phyloP scores from a whole-genome alignment of 495 filamentous ascomycete species.

The Beverwykella pulmonaria region DNA sequence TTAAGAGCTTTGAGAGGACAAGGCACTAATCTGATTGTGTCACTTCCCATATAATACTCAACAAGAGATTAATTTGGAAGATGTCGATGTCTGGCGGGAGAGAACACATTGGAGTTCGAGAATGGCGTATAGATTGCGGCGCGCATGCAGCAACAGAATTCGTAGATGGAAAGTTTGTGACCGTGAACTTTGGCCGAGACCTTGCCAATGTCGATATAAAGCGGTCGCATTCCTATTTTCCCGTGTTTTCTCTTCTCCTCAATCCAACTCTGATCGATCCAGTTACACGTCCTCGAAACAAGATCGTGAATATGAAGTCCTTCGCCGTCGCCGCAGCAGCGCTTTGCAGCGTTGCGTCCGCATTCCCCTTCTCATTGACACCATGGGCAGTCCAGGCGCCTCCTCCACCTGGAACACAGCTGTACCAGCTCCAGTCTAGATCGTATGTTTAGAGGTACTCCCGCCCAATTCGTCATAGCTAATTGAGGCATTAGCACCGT shows the following conservation, averaged over 20 bases:
- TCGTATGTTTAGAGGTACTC: conserved; percentile 14
- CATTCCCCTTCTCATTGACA: neutral
- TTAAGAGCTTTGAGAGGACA: neutral
- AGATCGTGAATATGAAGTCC: conserved; percentile 19
- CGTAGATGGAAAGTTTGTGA: neutral
- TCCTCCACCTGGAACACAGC: conserved; percentile 18
- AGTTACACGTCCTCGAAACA: neutral
- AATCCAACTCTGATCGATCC: neutral
- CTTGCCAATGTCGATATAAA: neutral
- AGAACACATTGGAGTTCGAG: neutral
- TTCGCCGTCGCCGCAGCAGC: conserved; percentile 20
- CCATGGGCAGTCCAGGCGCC: conserved; percentile 5
- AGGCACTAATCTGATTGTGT: neutral
- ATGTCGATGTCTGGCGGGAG: neutral
- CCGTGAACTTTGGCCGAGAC: neutral
- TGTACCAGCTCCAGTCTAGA: conserved; percentile 33
- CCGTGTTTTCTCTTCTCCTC: neutral
- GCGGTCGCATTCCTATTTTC: neutral
- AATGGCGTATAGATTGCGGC: neutral
- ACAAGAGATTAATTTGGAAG: conserved; percentile 18
- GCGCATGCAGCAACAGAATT: conserved; percentile 1
- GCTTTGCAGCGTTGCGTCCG: conserved; percentile 27
- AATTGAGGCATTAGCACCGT: neutral
- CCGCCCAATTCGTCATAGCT: neutral
- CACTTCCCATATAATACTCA: neutral